A percentile compares a stretch with the other conserved stretches of the same genome.
Conservation (phyloP, 225 moss, liverwort and hornwort genomes). For the Antitrichia curtipendula region DNA sequence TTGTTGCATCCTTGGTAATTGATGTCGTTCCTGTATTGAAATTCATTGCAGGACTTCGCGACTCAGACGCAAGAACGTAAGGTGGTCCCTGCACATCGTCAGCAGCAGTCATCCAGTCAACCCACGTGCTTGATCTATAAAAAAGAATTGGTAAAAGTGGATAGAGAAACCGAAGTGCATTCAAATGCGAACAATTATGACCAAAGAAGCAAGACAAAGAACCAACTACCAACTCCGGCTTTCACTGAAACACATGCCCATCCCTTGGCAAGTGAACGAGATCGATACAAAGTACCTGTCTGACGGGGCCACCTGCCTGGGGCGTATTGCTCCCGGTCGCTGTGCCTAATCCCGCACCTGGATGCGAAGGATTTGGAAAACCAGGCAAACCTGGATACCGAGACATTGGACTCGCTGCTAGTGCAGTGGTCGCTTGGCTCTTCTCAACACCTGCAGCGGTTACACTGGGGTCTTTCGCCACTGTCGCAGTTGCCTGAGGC, state of each 20-base stretch:
- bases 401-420: constrained; percentile 9
- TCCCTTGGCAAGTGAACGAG: not conserved
- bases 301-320: constrained; percentile 6
- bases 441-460: constrained; percentile 27
- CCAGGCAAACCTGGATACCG: constrained; percentile 15
- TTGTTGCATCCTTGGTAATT: constrained; percentile 7
- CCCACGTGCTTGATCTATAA: not conserved
- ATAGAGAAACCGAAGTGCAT: not conserved
- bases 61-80: constrained; percentile 14
- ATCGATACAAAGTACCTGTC: constrained; percentile 18
- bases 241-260: not conserved
- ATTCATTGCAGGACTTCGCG: constrained; percentile 24
- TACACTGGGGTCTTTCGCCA: constrained; percentile 10
- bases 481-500: constrained; percentile 15
- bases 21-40: constrained; percentile 2
- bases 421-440: constrained; percentile 13
- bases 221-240: not conserved
- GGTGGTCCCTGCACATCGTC: constrained; percentile 34
- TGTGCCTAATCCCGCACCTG: not conserved
- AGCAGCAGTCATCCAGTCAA: not conserved
- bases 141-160: not conserved
- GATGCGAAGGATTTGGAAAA: not conserved
- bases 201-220: not conserved
- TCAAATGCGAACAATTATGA: not conserved
- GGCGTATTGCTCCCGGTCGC: constrained; percentile 2